Percentiles rank a stretch among this genome's conserved stretches.
Evolutionary conservation across 495 filamentous ascomycete genomes (phyloP).

Genomic region (Aspergillus ellipticus): DNA sequence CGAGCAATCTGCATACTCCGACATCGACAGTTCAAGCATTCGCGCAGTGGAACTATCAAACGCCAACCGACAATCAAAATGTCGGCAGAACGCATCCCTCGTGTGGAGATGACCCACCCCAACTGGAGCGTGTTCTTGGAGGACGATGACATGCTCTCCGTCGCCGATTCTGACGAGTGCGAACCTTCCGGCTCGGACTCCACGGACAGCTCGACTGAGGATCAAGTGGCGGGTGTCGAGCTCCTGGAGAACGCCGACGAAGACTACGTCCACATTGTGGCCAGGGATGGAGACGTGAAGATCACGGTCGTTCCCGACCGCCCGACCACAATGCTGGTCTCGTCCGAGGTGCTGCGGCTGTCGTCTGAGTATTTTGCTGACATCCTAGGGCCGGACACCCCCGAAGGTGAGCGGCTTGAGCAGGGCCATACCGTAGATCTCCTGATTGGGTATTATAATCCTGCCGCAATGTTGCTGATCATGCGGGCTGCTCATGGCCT

Average conservation of each 20-base stretch:
- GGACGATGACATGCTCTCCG: too few species aligned
- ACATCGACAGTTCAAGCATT: too few species aligned
- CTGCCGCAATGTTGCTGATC: neutral
- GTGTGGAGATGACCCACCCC: too few species aligned
- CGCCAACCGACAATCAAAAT: too few species aligned
- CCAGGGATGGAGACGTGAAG: neutral
- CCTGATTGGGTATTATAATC: neutral
- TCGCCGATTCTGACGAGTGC: too few species aligned
- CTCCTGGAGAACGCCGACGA: neutral
- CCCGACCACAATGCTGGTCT: neutral
- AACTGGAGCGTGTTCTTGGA: too few species aligned
- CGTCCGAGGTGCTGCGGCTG: neutral
- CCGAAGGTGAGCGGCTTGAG: neutral
- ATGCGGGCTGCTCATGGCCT: neutral
- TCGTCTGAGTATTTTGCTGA: neutral
- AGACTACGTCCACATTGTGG: neutral
- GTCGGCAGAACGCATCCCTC: too few species aligned
- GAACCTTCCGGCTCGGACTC: too few species aligned
- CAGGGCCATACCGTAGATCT: neutral
- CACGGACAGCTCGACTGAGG: too few species aligned
- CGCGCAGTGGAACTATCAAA: too few species aligned
- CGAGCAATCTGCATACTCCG: too few species aligned
- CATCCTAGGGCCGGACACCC: neutral
- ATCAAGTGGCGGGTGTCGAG: neutral
- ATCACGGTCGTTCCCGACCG: neutral